A percentile compares a stretch with the other conserved stretches of the same genome.
These are phyloP conservation scores for Coemansia biformis DNA, from an alignment of 192 early-diverging fungal genomes.

Conservation along the genomic window DNA sequence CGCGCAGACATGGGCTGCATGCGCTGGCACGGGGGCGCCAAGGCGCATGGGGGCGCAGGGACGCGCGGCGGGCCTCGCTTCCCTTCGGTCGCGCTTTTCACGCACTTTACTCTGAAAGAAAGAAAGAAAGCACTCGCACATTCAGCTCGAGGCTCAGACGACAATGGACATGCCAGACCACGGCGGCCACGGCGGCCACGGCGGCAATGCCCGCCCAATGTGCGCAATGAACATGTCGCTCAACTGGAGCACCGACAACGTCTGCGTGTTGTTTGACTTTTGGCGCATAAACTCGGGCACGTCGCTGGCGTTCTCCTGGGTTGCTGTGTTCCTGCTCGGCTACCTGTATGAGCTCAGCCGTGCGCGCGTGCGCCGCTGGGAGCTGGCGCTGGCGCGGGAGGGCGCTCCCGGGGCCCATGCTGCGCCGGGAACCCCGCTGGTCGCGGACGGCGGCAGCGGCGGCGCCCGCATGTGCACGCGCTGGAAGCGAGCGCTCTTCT, in stretches of 20 bases:
- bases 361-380: slow-evolving; percentile 39
- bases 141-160: too few species aligned
- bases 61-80: too few species aligned
- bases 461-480: slow-evolving; percentile 29
- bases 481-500: slow-evolving; percentile 58
- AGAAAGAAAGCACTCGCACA: too few species aligned
- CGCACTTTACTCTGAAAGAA: too few species aligned
- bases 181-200: slow-evolving; percentile 48
- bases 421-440: slow-evolving; percentile 15
- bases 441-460: slow-evolving; percentile 15
- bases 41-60: neutral
- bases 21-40: too few species aligned
- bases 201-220: slow-evolving; percentile 39
- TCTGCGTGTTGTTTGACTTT: slow-evolving; percentile 71
- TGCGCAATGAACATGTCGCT: slow-evolving; percentile 69
- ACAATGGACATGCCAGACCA: slow-evolving; percentile 52
- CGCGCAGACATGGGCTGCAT: too few species aligned
- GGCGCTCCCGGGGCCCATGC: neutral
- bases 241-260: slow-evolving; percentile 70
- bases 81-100: too few species aligned
- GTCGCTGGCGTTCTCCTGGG: slow-evolving; percentile 57
- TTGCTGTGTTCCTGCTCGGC: slow-evolving; percentile 49
- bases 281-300: slow-evolving; percentile 61
- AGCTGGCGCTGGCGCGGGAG: slow-evolving; percentile 6
- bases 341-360: slow-evolving; percentile 40